A percentile compares a stretch with the other conserved stretches of the same genome.
These are phyloP conservation scores for Lentinula guzmanii DNA, from an alignment of 768 basidiomycete species.

Conservation along the genomic window DNA sequence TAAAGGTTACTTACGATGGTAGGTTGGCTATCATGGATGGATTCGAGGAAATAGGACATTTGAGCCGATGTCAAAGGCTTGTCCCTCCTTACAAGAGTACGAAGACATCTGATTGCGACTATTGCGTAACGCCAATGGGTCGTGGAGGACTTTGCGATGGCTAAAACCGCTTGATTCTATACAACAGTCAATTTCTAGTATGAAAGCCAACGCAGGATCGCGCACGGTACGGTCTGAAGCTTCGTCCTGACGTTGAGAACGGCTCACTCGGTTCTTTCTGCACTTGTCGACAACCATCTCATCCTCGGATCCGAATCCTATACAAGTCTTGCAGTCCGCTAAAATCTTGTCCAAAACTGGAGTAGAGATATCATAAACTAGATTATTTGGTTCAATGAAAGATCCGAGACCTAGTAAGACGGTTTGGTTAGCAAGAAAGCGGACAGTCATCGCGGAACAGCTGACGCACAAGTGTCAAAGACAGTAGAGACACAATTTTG, in stretches of 20 bases:
- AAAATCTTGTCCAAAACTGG: slow-evolving; percentile 33
- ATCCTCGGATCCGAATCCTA: slow-evolving; percentile 27
- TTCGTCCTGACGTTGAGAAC: slow-evolving; percentile 34
- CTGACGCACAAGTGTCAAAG: slow-evolving; percentile 50
- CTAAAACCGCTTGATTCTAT: slow-evolving; percentile 40
- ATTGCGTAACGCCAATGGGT: slow-evolving; percentile 83
- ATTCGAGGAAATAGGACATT: slow-evolving; percentile 53
- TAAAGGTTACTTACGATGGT: slow-evolving; percentile 45
- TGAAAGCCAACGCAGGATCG: slow-evolving; percentile 4
- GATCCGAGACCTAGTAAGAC: slow-evolving; percentile 42
- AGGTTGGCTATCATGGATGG: slow-evolving; percentile 57
- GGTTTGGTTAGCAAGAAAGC: not conserved
- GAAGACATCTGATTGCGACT: slow-evolving; percentile 59
- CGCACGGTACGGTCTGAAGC: slow-evolving; percentile 39
- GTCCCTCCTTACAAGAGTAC: slow-evolving; percentile 67
- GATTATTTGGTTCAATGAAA: slow-evolving; percentile 56
- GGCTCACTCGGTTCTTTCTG: slow-evolving; percentile 37
- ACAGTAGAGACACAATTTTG: slow-evolving; percentile 65
- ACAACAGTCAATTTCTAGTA: not conserved
- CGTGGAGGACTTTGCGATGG: slow-evolving; percentile 49
- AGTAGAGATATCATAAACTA: slow-evolving; percentile 48
- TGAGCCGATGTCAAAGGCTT: slow-evolving; percentile 40
- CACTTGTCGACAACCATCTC: slow-evolving; percentile 33
- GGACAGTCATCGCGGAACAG: slow-evolving; percentile 10
- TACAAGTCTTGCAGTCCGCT: slow-evolving; percentile 26